Base-by-base conservation (phyloP, 805 yeast species). In the Zygotorulaspora sp. region DNA sequence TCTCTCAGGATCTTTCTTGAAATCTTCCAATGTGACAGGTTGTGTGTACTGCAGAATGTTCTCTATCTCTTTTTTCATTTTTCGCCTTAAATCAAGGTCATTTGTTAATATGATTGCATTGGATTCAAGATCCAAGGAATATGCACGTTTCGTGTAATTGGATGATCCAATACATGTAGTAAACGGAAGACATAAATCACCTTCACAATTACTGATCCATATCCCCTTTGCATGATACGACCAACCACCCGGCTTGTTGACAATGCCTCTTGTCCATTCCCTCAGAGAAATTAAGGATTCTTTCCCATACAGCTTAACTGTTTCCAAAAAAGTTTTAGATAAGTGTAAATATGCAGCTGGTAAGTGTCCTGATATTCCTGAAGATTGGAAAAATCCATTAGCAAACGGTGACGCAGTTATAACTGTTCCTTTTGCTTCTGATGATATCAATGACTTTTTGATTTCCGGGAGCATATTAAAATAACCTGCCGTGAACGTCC, bases 171-270 rank as follows among this genome's bases (percentile, higher is more conserved):
- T 72, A 5, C 89, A 77, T 0, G 96, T 85, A 9, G 86, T 63
- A 13, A 81, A 71, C 1, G 97, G 96, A 9, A 60, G 52, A 1
- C 49, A 47, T 35, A 77, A 80, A 3, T 66, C 71, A 6, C 24
- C 30, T 5, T 25, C 35, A 7, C 6, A 6, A 9, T 68, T 66
- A 6, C 75, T 68, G 0, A 85, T 63, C 97, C 97, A 92, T 4
- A 90, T 65, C 1, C 98, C 98, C 57, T 92, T 92, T 10, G 98
- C 97, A 57, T 92, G 98, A 60, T 92, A 92, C 0, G 97, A 85
- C 97, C 98, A 90, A 1, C 98, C 98, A 19, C 69, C 73, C 0
- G 79, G 74, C 6, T 83, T 74, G 55, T 87, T 86, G 3, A 87
- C 95, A 2, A 78, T 67, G 1, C 98, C 98, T 33, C 75, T 77